Conservation (phyloP, 805 yeast species). For the Zygoascus tannicola region DNA sequence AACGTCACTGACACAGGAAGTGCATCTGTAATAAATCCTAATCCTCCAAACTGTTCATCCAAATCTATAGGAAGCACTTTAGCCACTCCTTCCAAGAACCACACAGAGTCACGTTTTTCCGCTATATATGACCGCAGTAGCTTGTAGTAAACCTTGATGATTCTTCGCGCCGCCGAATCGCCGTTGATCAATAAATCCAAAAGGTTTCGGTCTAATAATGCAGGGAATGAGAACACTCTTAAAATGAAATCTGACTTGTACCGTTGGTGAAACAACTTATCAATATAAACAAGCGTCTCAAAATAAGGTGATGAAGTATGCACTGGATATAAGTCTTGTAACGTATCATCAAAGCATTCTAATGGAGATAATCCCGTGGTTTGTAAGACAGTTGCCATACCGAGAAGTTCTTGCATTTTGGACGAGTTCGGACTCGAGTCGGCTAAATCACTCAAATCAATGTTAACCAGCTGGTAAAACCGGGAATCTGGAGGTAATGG, state of each 20-base stretch:
- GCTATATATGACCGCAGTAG: conserved; percentile 71
- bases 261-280: conserved; percentile 66
- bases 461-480: conserved; percentile 64
- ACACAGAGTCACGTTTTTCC: conserved; percentile 80
- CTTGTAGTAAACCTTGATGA: conserved; percentile 82
- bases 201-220: conserved; percentile 73
- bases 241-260: conserved; percentile 78
- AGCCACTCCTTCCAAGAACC: conserved; percentile 91
- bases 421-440: conserved; percentile 29
- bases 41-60: conserved; percentile 34
- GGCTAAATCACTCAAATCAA: conserved; percentile 83
- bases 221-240: conserved; percentile 88
- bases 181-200: conserved; percentile 72
- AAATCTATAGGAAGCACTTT: conserved; percentile 85
- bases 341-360: conserved; percentile 73
- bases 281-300: conserved; percentile 78
- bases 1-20: conserved; percentile 16
- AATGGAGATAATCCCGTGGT: conserved; percentile 20
- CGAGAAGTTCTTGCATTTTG: conserved; percentile 2
- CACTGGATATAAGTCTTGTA: conserved; percentile 80
- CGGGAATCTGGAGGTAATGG: conserved; percentile 65
- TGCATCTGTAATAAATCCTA: conserved; percentile 20
- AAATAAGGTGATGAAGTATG: conserved; percentile 75
- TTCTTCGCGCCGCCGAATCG: conserved; percentile 80
- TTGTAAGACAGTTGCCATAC: not conserved